phyloP scores from a whole-genome alignment of 495 filamentous ascomycete genomes.

The Podospora bellae-mahoneyi region DNA sequence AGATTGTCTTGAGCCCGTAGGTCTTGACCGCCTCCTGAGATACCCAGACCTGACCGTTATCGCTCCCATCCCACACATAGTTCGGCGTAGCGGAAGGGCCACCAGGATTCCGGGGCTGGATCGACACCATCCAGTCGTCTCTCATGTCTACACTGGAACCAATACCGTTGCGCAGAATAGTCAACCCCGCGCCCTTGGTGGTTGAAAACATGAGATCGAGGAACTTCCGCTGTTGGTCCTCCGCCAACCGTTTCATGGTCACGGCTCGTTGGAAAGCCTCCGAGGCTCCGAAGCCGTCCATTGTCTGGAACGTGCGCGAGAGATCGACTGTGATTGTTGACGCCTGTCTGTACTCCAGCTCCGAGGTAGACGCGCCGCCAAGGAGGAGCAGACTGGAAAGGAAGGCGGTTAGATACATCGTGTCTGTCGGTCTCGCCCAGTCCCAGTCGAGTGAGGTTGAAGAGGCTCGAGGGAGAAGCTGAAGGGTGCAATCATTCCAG shows the following conservation, averaged over 20 bases:
- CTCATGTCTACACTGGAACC: slow-evolving; percentile 43
- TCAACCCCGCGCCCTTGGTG: slow-evolving; percentile 47
- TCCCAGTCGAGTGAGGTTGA: neutral
- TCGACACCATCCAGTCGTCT: slow-evolving; percentile 42
- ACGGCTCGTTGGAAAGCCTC: slow-evolving; percentile 50
- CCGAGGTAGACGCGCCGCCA: neutral
- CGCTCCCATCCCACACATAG: slow-evolving; percentile 46
- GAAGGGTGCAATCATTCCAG: neutral
- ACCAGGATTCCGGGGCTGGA: slow-evolving; percentile 43
- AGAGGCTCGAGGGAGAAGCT: neutral
- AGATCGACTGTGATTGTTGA: slow-evolving; percentile 39
- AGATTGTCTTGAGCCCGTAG: slow-evolving; percentile 49
- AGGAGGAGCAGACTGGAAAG: neutral
- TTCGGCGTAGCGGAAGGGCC: slow-evolving; percentile 31
- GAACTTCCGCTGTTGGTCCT: slow-evolving; percentile 34
- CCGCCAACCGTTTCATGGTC: slow-evolving; percentile 32
- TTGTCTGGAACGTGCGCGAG: slow-evolving; percentile 40
- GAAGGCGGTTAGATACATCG: neutral
- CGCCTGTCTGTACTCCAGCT: slow-evolving; percentile 12
- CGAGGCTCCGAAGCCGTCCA: slow-evolving; percentile 52
- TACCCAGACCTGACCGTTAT: slow-evolving; percentile 50
- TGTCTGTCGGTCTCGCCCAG: neutral
- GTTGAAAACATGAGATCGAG: slow-evolving; percentile 49
- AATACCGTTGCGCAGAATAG: slow-evolving; percentile 56
- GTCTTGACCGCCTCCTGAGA: slow-evolving; percentile 43